Percentiles rank a stretch among this genome's conserved stretches.
Evolutionary conservation across 148 eudicot species (phyloP).

Genomic region (Drosera capensis): DNA sequence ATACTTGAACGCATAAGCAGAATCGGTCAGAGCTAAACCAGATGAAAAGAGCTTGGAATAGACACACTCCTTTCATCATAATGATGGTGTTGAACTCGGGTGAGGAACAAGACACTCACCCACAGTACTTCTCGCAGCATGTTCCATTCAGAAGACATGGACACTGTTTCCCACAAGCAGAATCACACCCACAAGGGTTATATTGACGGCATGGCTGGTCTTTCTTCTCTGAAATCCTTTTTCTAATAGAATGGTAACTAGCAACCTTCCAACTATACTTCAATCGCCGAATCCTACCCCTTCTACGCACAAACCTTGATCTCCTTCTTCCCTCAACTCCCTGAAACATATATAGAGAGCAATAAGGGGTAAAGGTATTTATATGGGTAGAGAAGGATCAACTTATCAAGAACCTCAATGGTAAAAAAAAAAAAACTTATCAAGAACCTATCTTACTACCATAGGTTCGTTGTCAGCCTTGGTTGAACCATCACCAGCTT

Average conservation of each 20-base stretch:
- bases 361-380: neutral
- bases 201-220: constrained; percentile 92
- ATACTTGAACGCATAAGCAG: no score
- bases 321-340: constrained; percentile 61
- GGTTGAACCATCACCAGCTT: constrained; percentile 39
- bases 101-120: constrained; percentile 34
- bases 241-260: constrained; percentile 73
- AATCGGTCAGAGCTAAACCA: no score
- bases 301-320: constrained; percentile 80
- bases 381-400: neutral
- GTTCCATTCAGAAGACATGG: constrained; percentile 84
- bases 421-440: neutral
- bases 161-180: constrained; percentile 88
- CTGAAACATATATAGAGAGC: constrained; percentile 16
- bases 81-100: no score
- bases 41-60: no score
- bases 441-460: constrained; percentile 21
- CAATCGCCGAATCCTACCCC: constrained; percentile 91
- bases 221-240: constrained; percentile 80
- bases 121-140: constrained; percentile 97
- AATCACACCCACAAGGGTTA: constrained; percentile 91
- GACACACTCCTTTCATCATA: no score
- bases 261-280: constrained; percentile 95
- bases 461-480: constrained; percentile 33
- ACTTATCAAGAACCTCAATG: constrained; percentile 1